Conservation (phyloP, 192 early-diverging fungal species). For the Linnemannia hyalina region DNA sequence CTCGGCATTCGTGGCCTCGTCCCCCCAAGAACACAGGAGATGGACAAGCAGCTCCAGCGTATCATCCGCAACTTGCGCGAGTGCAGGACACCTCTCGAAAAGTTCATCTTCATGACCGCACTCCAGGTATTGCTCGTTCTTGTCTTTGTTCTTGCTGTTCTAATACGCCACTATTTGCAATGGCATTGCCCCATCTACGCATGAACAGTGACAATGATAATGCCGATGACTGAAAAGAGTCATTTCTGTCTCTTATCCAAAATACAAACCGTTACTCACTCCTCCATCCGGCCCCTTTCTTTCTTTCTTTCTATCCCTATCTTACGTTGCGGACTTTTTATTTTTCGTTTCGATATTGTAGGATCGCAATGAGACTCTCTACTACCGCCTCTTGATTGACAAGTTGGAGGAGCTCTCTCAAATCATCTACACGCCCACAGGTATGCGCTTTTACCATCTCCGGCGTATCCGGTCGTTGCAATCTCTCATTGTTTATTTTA, state of each 20-base stretch:
- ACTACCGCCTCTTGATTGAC: conserved; percentile 65
- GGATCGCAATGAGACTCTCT: conserved; percentile 68
- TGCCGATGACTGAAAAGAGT: conserved; percentile 28
- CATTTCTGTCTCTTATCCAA: conserved; percentile 2
- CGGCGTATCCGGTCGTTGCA: not conserved
- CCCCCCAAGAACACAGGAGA: conserved; percentile 66
- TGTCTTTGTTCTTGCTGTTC: not conserved
- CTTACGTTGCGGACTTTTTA: not conserved
- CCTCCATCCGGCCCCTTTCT: not conserved
- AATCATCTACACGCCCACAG: conserved; percentile 68
- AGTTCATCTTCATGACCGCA: conserved; percentile 67
- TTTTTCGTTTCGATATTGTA: not conserved
- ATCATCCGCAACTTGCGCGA: conserved; percentile 65
- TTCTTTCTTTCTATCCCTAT: no score
- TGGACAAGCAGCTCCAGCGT: conserved; percentile 69
- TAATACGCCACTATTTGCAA: not conserved
- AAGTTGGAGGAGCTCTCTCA: conserved; percentile 65
- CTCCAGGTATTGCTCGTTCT: conserved; percentile 49
- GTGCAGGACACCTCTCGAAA: conserved; percentile 62
- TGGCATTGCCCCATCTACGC: not conserved
- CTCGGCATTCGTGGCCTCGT: conserved; percentile 67
- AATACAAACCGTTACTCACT: not conserved
- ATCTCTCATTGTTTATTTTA: not conserved
- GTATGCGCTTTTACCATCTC: conserved; percentile 38
- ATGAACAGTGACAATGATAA: not conserved